phyloP scores from a whole-genome alignment of 1,284 basidiomycete genomes.

The Trichosporon faecale region DNA sequence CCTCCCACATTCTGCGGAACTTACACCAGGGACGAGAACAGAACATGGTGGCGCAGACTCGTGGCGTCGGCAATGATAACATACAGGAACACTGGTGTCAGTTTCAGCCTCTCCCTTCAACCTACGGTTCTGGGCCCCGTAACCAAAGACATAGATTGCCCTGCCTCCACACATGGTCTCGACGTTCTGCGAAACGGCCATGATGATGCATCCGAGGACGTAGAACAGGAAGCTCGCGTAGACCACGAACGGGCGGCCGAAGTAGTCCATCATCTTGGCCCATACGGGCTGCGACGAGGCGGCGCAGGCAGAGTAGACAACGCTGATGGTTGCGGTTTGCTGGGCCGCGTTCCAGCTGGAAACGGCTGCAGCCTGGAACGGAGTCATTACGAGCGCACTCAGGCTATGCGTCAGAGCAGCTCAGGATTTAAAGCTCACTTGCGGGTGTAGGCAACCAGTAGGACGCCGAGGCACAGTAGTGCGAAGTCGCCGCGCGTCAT shows the following conservation, averaged over 20 bases:
- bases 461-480: conserved; percentile 44
- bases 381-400: background rate
- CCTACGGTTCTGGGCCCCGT: conserved; percentile 25
- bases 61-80: conserved; percentile 62
- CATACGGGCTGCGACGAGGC: conserved; percentile 73
- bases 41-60: conserved; percentile 67
- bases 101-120: background rate
- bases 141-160: conserved; percentile 41
- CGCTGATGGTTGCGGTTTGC: conserved; percentile 12
- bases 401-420: conserved; percentile 1
- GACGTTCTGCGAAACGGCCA: conserved; percentile 35
- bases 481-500: conserved; percentile 12
- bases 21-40: conserved; percentile 55
- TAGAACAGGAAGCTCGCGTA: conserved; percentile 35
- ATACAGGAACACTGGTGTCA: conserved; percentile 19
- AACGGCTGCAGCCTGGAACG: conserved; percentile 18
- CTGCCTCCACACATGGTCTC: conserved; percentile 37
- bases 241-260: conserved; percentile 59
- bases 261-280: conserved; percentile 71
- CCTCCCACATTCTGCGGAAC: conserved; percentile 50
- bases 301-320: conserved; percentile 53
- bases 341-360: conserved; percentile 12
- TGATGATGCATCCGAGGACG: conserved; percentile 39
- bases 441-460: conserved; percentile 45
- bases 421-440: background rate